Base-by-base conservation (phyloP, 805 yeast species). In the Clavispora fructus region DNA sequence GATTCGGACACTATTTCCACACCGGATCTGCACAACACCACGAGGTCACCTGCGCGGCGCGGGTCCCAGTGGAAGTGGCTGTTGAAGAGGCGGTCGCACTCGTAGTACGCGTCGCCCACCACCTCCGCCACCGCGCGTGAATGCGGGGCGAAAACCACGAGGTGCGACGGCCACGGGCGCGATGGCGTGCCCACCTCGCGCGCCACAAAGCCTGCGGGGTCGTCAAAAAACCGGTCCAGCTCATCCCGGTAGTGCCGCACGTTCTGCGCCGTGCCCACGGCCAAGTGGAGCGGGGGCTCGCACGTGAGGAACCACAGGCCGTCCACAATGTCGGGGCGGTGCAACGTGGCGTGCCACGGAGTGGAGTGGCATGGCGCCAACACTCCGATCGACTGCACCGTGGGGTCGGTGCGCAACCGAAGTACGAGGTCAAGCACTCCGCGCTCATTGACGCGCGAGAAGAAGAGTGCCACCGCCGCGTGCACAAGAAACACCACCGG, bases 341-440 rank as follows among this genome's bases (percentile, higher is more conserved):
- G 96, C 35, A 94, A 65, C 60, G 85, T 82, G 25, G 94, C 79
- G 59, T 89, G 96, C 82, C 94, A 87, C 2, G 99, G 99, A 0
- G 97, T 92, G 0, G 98, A 91, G 63, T 94, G 99, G 58, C 99
- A 94, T 0, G 99, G 99, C 60, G 91, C 89, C 13, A 94, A 63
- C 55, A 94, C 87, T 0, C 97, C 96, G 27, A 91, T 66, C 1
- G 85, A 74, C 8, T 64, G 50, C 9, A 79, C 73, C 4, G 60
- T 55, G 4, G 69, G 61, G 6, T 57, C 49, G 27, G n/a, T 1
- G 35, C 82, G 73, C 19, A 91, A 57, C 41, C 70, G 73, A 12
- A 77, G 64, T 11, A 85, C 73, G 0, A 90, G 83, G 33, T 77
- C 82, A 13, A 91, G 78, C 16, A 82, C 96, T 1, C 99, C 99